These are phyloP conservation scores for Phragmites australis DNA, from an alignment of 176 grass and related monocot genomes.

Conservation along the genomic window DNA sequence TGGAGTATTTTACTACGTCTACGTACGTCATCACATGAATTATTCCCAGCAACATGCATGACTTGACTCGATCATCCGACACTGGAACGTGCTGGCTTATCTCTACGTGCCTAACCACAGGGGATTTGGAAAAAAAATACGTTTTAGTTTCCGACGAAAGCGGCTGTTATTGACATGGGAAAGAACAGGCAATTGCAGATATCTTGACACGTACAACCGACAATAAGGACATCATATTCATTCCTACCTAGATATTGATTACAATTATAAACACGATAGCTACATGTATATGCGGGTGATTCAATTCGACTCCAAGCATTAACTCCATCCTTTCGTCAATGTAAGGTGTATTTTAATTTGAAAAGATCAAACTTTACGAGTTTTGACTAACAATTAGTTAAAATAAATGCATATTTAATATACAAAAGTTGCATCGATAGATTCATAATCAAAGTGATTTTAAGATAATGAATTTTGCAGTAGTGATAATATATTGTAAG, in stretches of 20 bases:
- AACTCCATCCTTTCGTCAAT: too few species aligned
- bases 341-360: too few species aligned
- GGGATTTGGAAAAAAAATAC: not conserved
- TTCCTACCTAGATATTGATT: not conserved
- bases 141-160: not conserved
- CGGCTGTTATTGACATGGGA: not conserved
- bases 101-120: not conserved
- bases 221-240: not conserved
- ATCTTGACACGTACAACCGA: not conserved
- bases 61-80: constrained; percentile 1
- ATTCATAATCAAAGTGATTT: too few species aligned
- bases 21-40: not conserved
- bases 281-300: too few species aligned
- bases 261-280: too few species aligned
- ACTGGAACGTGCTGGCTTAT: not conserved
- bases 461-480: too few species aligned
- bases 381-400: too few species aligned
- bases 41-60: not conserved
- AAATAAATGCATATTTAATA: too few species aligned
- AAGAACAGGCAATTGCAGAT: not conserved
- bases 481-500: too few species aligned
- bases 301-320: too few species aligned
- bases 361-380: too few species aligned
- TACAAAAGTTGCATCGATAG: too few species aligned
- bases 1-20: not conserved